Percentiles rank a stretch among this genome's conserved stretches.
These are phyloP conservation scores for Volvox africanus DNA, from an alignment of 139 green algal species.

Conservation along the genomic window DNA sequence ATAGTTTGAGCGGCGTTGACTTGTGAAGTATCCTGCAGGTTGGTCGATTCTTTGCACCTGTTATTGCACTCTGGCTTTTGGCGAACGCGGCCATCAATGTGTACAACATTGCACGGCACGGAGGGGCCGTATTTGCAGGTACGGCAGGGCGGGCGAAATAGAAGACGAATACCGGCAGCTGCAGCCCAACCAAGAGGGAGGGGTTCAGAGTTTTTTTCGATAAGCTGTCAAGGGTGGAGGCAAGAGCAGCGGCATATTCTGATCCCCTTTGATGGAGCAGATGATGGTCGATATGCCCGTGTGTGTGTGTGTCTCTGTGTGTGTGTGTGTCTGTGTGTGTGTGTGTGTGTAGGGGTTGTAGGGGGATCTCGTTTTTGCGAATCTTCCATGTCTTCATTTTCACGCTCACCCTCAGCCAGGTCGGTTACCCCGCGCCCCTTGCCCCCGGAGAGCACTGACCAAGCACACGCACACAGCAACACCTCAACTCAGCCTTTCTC, in stretches of 20 bases:
- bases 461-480: background rate
- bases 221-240: no score
- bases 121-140: constrained; percentile 14
- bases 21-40: no score
- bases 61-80: constrained; percentile 69
- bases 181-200: no score
- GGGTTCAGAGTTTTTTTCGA: no score
- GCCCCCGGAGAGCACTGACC: background rate
- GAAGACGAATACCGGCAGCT: no score
- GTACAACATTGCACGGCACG: constrained; percentile 62
- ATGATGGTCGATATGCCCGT: background rate
- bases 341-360: background rate
- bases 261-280: no score
- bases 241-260: no score
- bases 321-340: background rate
- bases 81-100: constrained; percentile 62
- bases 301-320: background rate
- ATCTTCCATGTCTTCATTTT: background rate
- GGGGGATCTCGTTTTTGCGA: background rate
- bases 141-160: no score
- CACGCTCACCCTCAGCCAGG: background rate
- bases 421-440: background rate
- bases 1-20: no score
- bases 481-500: background rate
- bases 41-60: constrained; percentile 66